Conservation (phyloP, 768 basidiomycete genomes). For the Suillus cothurnatus region DNA sequence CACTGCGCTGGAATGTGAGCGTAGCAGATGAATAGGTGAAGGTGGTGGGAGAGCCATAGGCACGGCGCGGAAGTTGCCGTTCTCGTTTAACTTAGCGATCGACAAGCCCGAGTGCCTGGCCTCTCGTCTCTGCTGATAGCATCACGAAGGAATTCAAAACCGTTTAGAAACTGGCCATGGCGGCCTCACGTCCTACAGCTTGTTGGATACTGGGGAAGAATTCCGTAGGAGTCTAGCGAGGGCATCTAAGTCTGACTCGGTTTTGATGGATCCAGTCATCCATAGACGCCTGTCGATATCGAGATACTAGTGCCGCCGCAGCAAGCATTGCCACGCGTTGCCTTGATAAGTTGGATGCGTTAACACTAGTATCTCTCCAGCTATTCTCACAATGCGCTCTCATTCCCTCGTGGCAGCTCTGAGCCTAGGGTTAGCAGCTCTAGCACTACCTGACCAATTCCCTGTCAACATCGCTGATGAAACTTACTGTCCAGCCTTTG, state of each 20-base stretch:
- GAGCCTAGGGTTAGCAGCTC: background rate
- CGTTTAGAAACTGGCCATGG: too few relatives aligned
- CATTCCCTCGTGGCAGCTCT: background rate
- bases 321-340: background rate
- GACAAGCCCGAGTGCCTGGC: background rate
- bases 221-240: too few relatives aligned
- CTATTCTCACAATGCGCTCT: background rate
- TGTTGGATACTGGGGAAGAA: too few relatives aligned
- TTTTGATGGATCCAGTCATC: background rate
- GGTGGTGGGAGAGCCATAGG: conserved; percentile 37
- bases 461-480: background rate
- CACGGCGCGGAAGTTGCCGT: background rate
- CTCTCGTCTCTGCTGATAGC: too few relatives aligned
- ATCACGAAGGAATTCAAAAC: too few relatives aligned
- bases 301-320: background rate
- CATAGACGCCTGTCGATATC: background rate
- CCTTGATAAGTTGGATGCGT: background rate
- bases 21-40: conserved; percentile 72
- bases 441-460: background rate
- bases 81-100: too few relatives aligned
- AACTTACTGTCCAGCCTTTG: background rate
- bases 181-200: too few relatives aligned
- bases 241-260: too few relatives aligned
- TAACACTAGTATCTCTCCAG: background rate
- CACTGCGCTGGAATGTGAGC: conserved; percentile 69